Evolutionary conservation across 2,329 filamentous ascomycete genomes (phyloP).

Genomic region (Colletotrichum liriopes): DNA sequence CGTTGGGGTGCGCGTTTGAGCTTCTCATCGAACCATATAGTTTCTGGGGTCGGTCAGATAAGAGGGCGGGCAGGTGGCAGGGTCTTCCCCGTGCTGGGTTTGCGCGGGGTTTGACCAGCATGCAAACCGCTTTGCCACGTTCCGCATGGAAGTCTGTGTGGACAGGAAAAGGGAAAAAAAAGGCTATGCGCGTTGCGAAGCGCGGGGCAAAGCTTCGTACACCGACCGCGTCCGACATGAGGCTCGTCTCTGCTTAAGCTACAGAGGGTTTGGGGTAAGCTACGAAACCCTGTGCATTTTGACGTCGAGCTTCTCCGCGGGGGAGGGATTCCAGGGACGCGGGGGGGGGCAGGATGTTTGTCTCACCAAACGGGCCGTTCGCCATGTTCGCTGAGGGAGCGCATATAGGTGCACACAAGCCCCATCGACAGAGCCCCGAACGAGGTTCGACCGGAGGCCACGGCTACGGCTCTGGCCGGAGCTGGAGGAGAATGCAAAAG

Average conservation of each 20-base stretch:
- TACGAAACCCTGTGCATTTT: constrained; percentile 15
- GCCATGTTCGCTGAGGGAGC: not conserved
- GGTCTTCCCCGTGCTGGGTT: constrained; percentile 24
- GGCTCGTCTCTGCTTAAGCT: constrained; percentile 2
- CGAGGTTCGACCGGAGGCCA: not conserved
- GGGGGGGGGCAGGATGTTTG: not conserved
- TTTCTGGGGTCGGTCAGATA: constrained; percentile 13
- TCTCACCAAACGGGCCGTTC: not conserved
- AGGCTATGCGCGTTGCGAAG: constrained; percentile 8
- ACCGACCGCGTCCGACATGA: constrained; percentile 5
- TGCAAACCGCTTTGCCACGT: constrained; percentile 20
- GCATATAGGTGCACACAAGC: not conserved
- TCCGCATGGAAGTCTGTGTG: not conserved
- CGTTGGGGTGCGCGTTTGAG: constrained; percentile 27
- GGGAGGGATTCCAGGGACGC: not conserved
- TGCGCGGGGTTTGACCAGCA: constrained; percentile 19
- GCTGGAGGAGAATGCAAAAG: not conserved
- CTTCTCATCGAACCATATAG: constrained; percentile 11
- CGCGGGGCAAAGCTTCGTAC: constrained; percentile 18
- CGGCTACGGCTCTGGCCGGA: not conserved
- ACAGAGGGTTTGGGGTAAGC: constrained; percentile 1
- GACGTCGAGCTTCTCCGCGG: constrained; percentile 20
- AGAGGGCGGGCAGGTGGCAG: not conserved
- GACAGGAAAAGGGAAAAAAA: constrained; percentile 2
- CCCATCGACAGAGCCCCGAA: not conserved